phyloP scores from a whole-genome alignment of 2,329 filamentous ascomycete genomes.

The Colletotrichum brevisporum region DNA sequence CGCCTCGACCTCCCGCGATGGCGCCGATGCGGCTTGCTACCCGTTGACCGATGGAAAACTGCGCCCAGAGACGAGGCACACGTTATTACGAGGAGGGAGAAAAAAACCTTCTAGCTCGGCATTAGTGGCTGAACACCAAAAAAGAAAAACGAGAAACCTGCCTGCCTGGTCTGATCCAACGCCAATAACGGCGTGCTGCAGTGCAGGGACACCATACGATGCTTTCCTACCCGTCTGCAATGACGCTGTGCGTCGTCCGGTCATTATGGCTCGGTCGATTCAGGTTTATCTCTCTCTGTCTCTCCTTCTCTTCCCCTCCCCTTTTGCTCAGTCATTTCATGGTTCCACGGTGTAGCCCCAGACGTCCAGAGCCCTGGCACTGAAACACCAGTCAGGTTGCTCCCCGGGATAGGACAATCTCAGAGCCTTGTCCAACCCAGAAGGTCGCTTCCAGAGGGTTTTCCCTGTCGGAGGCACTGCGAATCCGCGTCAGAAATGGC shows the following conservation, averaged over 20 bases:
- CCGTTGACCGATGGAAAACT: constrained; percentile 19
- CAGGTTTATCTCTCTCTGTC: constrained; percentile 13
- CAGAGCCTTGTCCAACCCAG: constrained; percentile 8
- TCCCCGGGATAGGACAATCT: constrained; percentile 24
- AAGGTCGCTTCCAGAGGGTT: constrained; percentile 2
- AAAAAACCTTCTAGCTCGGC: constrained; percentile 9
- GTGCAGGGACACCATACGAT: constrained; percentile 4
- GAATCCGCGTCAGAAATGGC: constrained; percentile 33
- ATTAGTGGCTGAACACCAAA: constrained; percentile 8
- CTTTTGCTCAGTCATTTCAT: constrained; percentile 31
- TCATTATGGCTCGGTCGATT: constrained; percentile 28
- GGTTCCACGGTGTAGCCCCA: constrained; percentile 29
- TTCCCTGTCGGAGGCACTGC: constrained; percentile 27
- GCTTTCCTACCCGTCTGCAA: constrained; percentile 10
- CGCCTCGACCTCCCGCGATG: constrained; percentile 20
- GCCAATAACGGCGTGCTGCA: constrained; percentile 2
- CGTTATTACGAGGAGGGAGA: not conserved
- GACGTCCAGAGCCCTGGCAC: constrained; percentile 4
- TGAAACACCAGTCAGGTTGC: constrained; percentile 20
- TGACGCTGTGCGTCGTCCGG: constrained; percentile 19
- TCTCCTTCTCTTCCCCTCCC: not conserved
- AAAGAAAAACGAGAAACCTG: constrained; percentile 3
- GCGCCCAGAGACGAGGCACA: not conserved
- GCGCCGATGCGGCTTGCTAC: constrained; percentile 34
- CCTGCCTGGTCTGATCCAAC: constrained; percentile 13